Conservation (phyloP, 2,329 filamentous ascomycete genomes). For the Aspergillus sp. region DNA sequence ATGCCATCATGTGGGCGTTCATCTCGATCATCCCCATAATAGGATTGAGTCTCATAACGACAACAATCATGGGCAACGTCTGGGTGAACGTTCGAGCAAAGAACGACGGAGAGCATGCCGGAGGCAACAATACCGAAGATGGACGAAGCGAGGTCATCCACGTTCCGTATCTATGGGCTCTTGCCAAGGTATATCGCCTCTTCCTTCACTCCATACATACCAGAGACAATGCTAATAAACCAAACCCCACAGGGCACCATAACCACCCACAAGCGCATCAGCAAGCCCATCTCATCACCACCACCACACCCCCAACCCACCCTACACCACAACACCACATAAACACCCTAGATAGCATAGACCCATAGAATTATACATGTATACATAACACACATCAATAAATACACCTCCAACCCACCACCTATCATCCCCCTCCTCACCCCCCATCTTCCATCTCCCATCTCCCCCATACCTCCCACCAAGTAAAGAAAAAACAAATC, state of each 20-base stretch:
- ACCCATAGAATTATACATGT: not conserved
- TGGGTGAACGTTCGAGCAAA: constrained; percentile 46
- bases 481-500: constrained; percentile 15
- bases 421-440: not conserved
- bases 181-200: constrained; percentile 27
- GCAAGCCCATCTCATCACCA: constrained; percentile 16
- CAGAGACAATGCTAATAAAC: not conserved
- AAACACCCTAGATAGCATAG: not conserved
- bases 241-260: constrained; percentile 24
- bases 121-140: constrained; percentile 9
- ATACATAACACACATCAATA: not conserved
- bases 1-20: constrained; percentile 67
- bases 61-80: constrained; percentile 54
- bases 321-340: not conserved
- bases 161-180: constrained; percentile 35
- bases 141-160: constrained; percentile 34
- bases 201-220: no score
- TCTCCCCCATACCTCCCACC: not conserved
- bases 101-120: constrained; percentile 17
- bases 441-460: no score
- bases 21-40: constrained; percentile 64
- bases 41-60: constrained; percentile 49
- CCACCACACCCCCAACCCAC: not conserved
- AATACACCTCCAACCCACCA: not conserved
- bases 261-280: constrained; percentile 28